Conservation (phyloP, 2,329 filamentous ascomycete species). For the Lachnellula suecica region DNA sequence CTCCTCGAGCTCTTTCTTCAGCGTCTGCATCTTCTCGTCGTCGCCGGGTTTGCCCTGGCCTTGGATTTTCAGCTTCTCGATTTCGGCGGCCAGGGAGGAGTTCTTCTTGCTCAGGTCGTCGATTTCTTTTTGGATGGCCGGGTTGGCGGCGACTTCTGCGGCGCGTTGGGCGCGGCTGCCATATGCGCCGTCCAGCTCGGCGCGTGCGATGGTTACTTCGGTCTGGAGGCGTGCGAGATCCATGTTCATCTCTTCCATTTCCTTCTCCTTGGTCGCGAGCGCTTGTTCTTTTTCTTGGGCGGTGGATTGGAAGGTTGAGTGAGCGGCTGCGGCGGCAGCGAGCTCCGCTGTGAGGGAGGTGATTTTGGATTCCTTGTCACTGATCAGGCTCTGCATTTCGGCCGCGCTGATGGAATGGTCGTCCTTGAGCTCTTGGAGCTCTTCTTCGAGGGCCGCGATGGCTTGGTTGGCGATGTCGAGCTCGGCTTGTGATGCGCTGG, state of each 20-base stretch:
- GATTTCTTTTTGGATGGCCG: constrained; percentile 57
- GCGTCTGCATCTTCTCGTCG: constrained; percentile 40
- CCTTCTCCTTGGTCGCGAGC: constrained; percentile 42
- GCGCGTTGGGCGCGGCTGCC: constrained; percentile 70
- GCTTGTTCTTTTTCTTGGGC: constrained; percentile 28
- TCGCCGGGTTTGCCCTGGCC: constrained; percentile 7
- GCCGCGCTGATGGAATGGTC: no score
- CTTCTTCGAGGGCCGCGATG: constrained; percentile 31
- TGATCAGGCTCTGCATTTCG: no score
- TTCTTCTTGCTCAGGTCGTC: constrained; percentile 52
- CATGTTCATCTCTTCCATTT: constrained; percentile 55
- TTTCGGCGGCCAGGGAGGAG: constrained; percentile 24
- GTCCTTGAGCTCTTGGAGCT: constrained; percentile 31
- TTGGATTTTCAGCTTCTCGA: constrained; percentile 24
- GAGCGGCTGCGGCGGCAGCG: constrained; percentile 13
- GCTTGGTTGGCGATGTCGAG: constrained; percentile 29
- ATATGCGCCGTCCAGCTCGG: constrained; percentile 93
- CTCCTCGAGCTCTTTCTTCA: constrained; percentile 65
- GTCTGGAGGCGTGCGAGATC: constrained; percentile 67
- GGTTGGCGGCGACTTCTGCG: constrained; percentile 61
- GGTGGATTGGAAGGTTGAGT: neutral
- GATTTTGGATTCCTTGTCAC: constrained; percentile 27
- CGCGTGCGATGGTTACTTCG: constrained; percentile 84
- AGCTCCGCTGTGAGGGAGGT: constrained; percentile 23
- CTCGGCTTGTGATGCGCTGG: constrained; percentile 23